Evolutionary conservation across 495 filamentous ascomycete species (phyloP), one percentile per base, ranked within the genome.

Genomic region (Tuber aestivum): DNA sequence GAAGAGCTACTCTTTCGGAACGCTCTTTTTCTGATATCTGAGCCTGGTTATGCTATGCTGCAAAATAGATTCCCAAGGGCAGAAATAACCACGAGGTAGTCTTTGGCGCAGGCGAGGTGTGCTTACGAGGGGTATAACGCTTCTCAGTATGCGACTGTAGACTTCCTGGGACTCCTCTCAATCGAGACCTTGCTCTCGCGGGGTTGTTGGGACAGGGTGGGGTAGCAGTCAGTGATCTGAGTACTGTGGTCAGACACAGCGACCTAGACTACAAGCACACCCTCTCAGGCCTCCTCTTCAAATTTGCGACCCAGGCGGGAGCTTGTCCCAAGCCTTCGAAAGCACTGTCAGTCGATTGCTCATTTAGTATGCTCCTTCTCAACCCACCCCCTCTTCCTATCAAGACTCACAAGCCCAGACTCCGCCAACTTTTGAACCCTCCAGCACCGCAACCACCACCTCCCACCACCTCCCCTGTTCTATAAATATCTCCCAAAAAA

Each of bases 111-210:
- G 42, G 42, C 14, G 42, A 16, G 42, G 14, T 44, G 42, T 44
- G 37, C n/a, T n/a, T n/a, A n/a, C n/a, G n/a, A n/a, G n/a, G n/a
- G n/a, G n/a, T n/a, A n/a, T n/a, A n/a, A n/a, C 7, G 48, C 72
- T 70, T 72, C 41, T 38, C 20, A 72, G 9, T 21, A 70, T 70
- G 40, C 56, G 41, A 42, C 20, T 71, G 71, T 81, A 50, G 81
- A 83, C 71, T 82, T 83, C n/a, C 78, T 78, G 38, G 75, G 76
- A 12, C 69, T 83, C n/a, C 78, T 83, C 74, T 82, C 73, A 74
- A 82, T 83, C 35, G 81, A 83, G 75, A 76, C 70, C 75, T 74
- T 2, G 70, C 72, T 23, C 75, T 83, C 45, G 81, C 81, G 41
- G 73, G 81, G n/a, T 70, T 75, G n/a, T 56, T 83, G 44, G 82